Base-by-base conservation (phyloP, 371 early-diverging fungal genomes). In the Mucor plumbeus region DNA sequence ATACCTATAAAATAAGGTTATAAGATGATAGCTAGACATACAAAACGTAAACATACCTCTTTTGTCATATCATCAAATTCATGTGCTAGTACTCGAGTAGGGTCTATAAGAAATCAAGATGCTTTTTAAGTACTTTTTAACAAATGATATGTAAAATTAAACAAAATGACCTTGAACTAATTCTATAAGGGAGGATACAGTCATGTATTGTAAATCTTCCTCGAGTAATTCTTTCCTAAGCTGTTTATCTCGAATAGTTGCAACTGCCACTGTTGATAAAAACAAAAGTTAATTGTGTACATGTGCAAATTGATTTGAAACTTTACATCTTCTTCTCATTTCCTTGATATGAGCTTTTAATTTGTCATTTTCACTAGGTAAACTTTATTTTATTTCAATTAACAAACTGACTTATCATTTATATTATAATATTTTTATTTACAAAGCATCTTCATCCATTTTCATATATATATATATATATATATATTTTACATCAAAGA, bases 131-230 rank as follows among this genome's bases (percentile, higher is more conserved):
- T 35, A 26, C 26, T 26, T n/a, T n/a, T n/a, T 3, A 26, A 26
- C 26, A 8, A n/a, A 56, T 9, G 2, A 9, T 7, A 33, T 3
- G 17, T 4, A 3, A 11, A 56, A 55, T n/a, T 11, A 7, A 54
- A 33, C 3, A 33, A 31, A 1, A 35, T 35, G 15, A 55, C 67
- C 67, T 67, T 67, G 62, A 31, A 77, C 73, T n/a, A 62, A 57
- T 40, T 73, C 65, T 4, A 74, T 65, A 26, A 77, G 66, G 3
- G 57, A 57, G 0, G 75, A 40, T 26, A 75, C 58, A 19, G 71
- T 68, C 8, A 77, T 39, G 59, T 66, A 65, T 2, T 74, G 67
- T 19, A 81, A 65, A 19, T 73, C 68, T 58, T 81, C 81, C 61
- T 81, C 78, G 17, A 74, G 60, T 8, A 81, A 34, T 55, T 69